Evolutionary conservation across 2,329 filamentous ascomycete species (phyloP).

Genomic region (Emergomyces orientalis): DNA sequence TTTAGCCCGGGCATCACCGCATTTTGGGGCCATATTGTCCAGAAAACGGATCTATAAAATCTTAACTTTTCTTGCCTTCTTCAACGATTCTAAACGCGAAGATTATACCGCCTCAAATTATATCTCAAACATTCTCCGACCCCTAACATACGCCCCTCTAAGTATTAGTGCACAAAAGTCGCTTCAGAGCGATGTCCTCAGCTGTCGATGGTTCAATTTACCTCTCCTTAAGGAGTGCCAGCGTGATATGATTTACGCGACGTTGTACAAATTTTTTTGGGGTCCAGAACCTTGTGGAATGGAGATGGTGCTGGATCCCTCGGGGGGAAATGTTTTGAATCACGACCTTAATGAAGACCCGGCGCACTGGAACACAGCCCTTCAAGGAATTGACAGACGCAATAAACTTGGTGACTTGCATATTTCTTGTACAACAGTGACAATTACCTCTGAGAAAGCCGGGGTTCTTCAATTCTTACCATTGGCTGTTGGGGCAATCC

Average conservation of each 20-base stretch:
- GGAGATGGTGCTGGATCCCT: constrained; percentile 18
- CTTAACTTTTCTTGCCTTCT: constrained; percentile 33
- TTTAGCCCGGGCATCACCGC: constrained; percentile 34
- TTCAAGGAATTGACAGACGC: background rate
- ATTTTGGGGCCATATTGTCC: constrained; percentile 33
- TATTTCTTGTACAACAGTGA: background rate
- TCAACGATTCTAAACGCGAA: constrained; percentile 3
- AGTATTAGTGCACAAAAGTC: background rate
- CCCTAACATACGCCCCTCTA: constrained; percentile 28
- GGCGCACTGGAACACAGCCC: background rate
- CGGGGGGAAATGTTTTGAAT: constrained; percentile 11
- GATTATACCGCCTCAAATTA: constrained; percentile 7
- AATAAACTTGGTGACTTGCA: background rate
- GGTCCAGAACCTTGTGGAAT: constrained; percentile 11
- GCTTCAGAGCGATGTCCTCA: constrained; percentile 27
- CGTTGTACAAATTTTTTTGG: constrained; percentile 28
- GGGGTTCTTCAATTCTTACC: background rate
- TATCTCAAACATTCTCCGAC: constrained; percentile 27
- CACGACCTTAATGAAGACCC: background rate
- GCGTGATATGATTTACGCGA: constrained; percentile 27
- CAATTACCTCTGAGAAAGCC: background rate
- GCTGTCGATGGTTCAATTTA: constrained; percentile 34
- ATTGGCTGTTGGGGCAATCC: constrained; percentile 17
- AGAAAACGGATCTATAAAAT: constrained; percentile 33
- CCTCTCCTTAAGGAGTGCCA: constrained; percentile 27